Evolutionary conservation across 129 eudicot genomes (phyloP).

Genomic region (Sambucus nigra): DNA sequence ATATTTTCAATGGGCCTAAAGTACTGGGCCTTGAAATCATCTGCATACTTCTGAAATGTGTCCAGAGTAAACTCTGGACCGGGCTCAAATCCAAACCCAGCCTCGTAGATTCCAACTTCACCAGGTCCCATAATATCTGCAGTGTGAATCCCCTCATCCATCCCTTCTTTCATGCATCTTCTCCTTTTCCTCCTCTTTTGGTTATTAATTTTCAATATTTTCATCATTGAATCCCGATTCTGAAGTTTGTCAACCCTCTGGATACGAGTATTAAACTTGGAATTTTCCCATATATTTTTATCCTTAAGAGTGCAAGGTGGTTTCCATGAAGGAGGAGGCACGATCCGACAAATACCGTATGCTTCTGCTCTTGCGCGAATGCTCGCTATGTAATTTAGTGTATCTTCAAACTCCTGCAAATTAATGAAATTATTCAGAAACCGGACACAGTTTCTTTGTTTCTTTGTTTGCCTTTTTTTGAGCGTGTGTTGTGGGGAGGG

Average conservation of each 20-base stretch:
- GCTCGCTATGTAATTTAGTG: conserved; percentile 65
- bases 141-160: conserved; percentile 30
- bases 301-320: conserved; percentile 79
- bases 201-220: conserved; percentile 30
- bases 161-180: conserved; percentile 48
- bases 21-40: conserved; percentile 76
- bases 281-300: conserved; percentile 54
- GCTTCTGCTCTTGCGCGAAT: conserved; percentile 73
- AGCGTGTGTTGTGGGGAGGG: background rate
- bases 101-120: conserved; percentile 33
- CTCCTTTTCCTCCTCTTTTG: conserved; percentile 71
- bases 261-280: conserved; percentile 70
- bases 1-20: conserved; percentile 32
- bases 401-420: conserved; percentile 78
- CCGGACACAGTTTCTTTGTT: background rate
- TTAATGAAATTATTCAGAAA: background rate
- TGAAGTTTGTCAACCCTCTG: conserved; percentile 94
- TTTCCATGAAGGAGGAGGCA: conserved; percentile 97
- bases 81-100: conserved; percentile 86
- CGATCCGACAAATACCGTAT: conserved; percentile 90
- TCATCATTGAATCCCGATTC: conserved; percentile 58
- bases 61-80: conserved; percentile 86
- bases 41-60: conserved; percentile 73
- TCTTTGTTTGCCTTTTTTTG: too few relatives aligned
- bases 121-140: conserved; percentile 29